These are phyloP conservation scores for Balamuthia mandrillaris DNA, from an alignment of 208 protist genomes.

Conservation along the genomic window DNA sequence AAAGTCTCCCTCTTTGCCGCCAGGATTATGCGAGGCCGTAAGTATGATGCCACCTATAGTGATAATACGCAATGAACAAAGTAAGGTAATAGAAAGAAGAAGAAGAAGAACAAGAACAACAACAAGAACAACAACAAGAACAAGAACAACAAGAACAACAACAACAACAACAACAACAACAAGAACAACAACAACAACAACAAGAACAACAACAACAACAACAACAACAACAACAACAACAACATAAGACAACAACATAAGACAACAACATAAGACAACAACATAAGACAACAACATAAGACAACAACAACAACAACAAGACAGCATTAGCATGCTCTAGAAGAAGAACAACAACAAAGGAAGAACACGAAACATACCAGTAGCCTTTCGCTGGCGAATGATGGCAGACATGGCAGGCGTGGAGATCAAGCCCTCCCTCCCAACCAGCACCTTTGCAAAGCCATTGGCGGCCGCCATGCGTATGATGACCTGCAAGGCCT, in stretches of 20 bases:
- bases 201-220: no score
- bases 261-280: not conserved
- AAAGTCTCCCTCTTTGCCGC: constrained; percentile 91
- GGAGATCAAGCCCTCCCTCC: constrained; percentile 87
- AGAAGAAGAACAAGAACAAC: no score
- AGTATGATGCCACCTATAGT: constrained; percentile 92
- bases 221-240: not conserved
- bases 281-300: not conserved
- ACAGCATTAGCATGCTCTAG: not conserved
- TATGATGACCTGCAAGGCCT: constrained; percentile 88
- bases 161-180: no score
- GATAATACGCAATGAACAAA: no score
- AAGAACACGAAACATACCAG: constrained; percentile 44
- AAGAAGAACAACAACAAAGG: not conserved
- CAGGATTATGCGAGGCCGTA: constrained; percentile 96
- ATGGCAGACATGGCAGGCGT: constrained; percentile 93
- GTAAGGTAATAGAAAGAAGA: no score
- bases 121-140: no score
- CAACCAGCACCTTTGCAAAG: constrained; percentile 75
- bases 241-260: not conserved
- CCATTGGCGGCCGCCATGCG: constrained; percentile 89
- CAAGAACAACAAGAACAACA: no score
- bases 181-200: no score
- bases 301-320: not conserved
- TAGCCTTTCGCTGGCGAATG: constrained; percentile 76